Evolutionary conservation across 2,329 filamentous ascomycete genomes (phyloP).

Genomic region (Ceratocystis lukuohia): DNA sequence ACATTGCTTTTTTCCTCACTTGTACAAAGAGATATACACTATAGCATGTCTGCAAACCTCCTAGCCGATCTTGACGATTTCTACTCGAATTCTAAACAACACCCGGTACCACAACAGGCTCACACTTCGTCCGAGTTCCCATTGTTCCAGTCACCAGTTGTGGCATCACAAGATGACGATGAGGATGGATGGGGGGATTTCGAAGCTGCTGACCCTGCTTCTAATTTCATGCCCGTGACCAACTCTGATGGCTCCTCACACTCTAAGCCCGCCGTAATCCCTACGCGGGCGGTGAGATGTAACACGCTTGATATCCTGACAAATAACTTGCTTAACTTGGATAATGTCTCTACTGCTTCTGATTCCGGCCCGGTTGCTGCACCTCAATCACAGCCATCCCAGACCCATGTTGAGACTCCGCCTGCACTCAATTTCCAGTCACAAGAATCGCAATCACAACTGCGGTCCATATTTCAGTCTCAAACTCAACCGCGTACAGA

Average conservation of each 20-base stretch:
- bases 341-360: neutral
- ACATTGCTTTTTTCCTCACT: no score
- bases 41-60: slow-evolving; percentile 49
- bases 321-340: slow-evolving; percentile 37
- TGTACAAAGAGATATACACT: no score
- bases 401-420: neutral
- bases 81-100: slow-evolving; percentile 27
- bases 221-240: neutral
- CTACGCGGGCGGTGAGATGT: slow-evolving; percentile 29
- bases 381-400: neutral
- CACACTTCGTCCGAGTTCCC: neutral
- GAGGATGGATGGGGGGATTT: slow-evolving; percentile 58
- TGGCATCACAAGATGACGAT: slow-evolving; percentile 24
- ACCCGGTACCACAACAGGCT: slow-evolving; percentile 9
- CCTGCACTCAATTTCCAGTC: neutral
- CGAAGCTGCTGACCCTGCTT: slow-evolving; percentile 35
- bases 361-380: neutral
- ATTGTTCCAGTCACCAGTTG: slow-evolving; percentile 13
- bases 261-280: neutral
- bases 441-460: neutral
- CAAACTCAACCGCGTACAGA: neutral
- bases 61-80: slow-evolving; percentile 48
- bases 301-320: slow-evolving; percentile 41
- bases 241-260: neutral
- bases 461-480: slow-evolving; percentile 10